phyloP scores from a whole-genome alignment of 1,284 basidiomycete species.

The Porodaedalea pini region DNA sequence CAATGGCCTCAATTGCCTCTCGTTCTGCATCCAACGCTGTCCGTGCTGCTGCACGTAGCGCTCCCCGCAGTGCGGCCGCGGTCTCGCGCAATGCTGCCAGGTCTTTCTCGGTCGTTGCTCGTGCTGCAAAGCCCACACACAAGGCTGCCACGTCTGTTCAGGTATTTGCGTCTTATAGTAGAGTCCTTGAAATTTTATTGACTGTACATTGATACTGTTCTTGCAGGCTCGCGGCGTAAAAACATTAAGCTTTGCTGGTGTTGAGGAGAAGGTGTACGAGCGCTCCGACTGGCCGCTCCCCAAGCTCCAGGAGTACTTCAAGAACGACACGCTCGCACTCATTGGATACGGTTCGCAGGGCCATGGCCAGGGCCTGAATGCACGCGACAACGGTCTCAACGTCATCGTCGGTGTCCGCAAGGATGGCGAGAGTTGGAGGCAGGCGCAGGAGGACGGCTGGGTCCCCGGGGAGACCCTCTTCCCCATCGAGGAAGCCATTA shows the following conservation, averaged over 20 bases:
- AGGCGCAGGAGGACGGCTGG: constrained; percentile 97
- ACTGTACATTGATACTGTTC: not conserved
- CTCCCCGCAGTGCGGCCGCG: constrained; percentile 42
- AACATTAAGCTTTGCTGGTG: constrained; percentile 97
- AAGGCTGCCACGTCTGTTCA: constrained; percentile 38
- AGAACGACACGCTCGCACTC: constrained; percentile 98
- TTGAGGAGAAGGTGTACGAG: constrained; percentile 95
- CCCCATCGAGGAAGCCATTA: constrained; percentile 97
- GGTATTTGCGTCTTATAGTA: constrained; percentile 35
- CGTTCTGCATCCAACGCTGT: constrained; percentile 54
- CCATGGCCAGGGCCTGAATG: constrained; percentile 97
- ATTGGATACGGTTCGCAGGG: constrained; percentile 99
- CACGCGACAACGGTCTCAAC: constrained; percentile 98
- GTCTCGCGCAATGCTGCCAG: constrained; percentile 49
- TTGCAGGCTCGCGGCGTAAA: constrained; percentile 79
- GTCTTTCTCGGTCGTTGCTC: constrained; percentile 74
- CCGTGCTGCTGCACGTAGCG: constrained; percentile 59
- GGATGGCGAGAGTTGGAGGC: constrained; percentile 94
- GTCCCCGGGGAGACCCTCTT: constrained; percentile 98
- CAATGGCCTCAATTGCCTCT: constrained; percentile 61
- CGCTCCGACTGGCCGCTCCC: constrained; percentile 97
- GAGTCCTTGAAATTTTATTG: not conserved
- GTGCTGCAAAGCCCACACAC: constrained; percentile 40
- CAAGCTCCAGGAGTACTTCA: constrained; percentile 99
- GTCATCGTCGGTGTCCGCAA: constrained; percentile 99